phyloP scores from a whole-genome alignment of 2,329 filamentous ascomycete genomes.

The Diaporthe citri region DNA sequence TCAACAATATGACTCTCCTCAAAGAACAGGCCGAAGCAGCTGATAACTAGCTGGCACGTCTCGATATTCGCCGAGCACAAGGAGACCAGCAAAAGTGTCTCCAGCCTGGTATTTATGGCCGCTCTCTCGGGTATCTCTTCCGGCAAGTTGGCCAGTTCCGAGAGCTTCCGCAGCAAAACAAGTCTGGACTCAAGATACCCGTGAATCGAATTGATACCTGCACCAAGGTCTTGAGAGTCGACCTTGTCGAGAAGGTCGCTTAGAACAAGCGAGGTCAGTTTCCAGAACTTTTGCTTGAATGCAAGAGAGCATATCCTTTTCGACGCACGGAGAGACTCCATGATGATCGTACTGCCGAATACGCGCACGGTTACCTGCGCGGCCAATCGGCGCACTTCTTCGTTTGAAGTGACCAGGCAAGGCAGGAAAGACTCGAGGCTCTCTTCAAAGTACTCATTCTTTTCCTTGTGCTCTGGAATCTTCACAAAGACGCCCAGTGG shows the following conservation, averaged over 20 bases:
- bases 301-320: constrained; percentile 52
- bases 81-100: constrained; percentile 73
- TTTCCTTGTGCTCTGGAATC: constrained; percentile 50
- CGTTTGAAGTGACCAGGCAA: constrained; percentile 66
- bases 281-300: constrained; percentile 64
- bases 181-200: constrained; percentile 69
- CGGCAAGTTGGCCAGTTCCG: constrained; percentile 66
- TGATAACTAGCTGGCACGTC: constrained; percentile 73
- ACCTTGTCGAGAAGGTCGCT: constrained; percentile 64
- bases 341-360: constrained; percentile 55
- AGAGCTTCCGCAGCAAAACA: constrained; percentile 59
- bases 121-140: constrained; percentile 68
- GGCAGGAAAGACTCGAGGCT: constrained; percentile 66
- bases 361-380: constrained; percentile 61
- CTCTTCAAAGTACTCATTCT: constrained; percentile 56
- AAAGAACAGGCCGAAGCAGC: constrained; percentile 72
- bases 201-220: constrained; percentile 62
- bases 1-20: constrained; percentile 71
- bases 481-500: constrained; percentile 62
- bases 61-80: constrained; percentile 76
- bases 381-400: constrained; percentile 62
- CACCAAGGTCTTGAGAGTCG: constrained; percentile 56
- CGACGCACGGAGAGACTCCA: constrained; percentile 52
- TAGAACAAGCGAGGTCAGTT: constrained; percentile 63
- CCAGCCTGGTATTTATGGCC: constrained; percentile 66